A percentile compares a stretch with the other conserved stretches of the same genome.
phyloP scores from a whole-genome alignment of 2,329 filamentous ascomycete species.

The Pseudocercospora vitis region DNA sequence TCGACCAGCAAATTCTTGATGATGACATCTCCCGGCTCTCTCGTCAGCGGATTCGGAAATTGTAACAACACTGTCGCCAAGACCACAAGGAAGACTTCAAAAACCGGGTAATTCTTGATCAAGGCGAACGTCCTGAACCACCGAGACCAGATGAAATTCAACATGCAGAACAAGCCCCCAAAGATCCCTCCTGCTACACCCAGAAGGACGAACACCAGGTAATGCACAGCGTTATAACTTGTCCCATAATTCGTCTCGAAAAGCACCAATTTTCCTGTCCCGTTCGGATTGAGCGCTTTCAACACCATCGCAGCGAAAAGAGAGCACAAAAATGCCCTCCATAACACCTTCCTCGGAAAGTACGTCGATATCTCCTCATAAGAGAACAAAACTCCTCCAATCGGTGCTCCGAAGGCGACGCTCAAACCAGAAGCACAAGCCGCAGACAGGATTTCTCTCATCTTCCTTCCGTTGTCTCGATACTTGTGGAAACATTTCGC shows the following conservation, averaged over 20 bases:
- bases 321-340: conserved; percentile 60
- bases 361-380: conserved; percentile 63
- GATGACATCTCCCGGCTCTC: conserved; percentile 57
- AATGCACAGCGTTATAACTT: conserved; percentile 57
- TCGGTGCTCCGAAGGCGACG: conserved; percentile 63
- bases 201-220: conserved; percentile 57
- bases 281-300: conserved; percentile 59
- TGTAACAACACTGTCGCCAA: conserved; percentile 56
- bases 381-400: conserved; percentile 61
- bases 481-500: conserved; percentile 57
- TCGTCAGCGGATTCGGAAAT: conserved; percentile 56
- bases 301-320: conserved; percentile 57
- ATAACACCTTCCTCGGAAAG: conserved; percentile 60
- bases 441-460: conserved; percentile 59
- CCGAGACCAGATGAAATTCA: conserved; percentile 59
- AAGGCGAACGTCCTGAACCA: conserved; percentile 54
- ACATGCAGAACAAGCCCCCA: conserved; percentile 59
- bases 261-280: conserved; percentile 60
- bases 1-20: conserved; percentile 60
- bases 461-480: conserved; percentile 57
- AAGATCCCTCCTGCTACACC: conserved; percentile 60
- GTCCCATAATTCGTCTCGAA: conserved; percentile 62
- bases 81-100: conserved; percentile 58
- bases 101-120: conserved; percentile 57
- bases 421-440: conserved; percentile 59